phyloP scores from a whole-genome alignment of 192 early-diverging fungal species.

The Helicostylum pulchrum region DNA sequence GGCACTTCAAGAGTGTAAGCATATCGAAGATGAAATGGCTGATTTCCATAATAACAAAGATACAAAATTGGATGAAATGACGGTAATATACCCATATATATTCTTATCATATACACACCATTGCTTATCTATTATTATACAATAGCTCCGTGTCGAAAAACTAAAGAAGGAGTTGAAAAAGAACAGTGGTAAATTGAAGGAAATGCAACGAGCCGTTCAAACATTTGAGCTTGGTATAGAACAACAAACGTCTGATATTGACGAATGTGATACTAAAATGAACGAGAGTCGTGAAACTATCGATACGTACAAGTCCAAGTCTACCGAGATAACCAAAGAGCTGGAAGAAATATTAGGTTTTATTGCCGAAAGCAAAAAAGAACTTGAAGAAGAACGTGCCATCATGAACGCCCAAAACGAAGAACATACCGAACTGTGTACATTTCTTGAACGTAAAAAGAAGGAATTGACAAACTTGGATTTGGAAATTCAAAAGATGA shows the following conservation, averaged over 20 bases:
- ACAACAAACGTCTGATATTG: constrained; percentile 52
- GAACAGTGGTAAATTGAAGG: constrained; percentile 45
- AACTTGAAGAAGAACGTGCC: constrained; percentile 49
- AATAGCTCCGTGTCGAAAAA: constrained; percentile 58
- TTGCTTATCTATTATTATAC: constrained; percentile 4
- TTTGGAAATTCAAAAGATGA: constrained; percentile 78
- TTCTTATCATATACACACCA: constrained; percentile 11
- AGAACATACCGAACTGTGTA: constrained; percentile 71
- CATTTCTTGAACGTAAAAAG: constrained; percentile 61
- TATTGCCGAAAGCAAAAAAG: neutral
- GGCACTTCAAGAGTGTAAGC: constrained; percentile 49
- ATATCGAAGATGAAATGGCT: constrained; percentile 84
- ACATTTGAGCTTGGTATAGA: constrained; percentile 65
- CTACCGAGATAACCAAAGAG: constrained; percentile 36
- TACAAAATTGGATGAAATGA: constrained; percentile 81
- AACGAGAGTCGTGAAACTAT: constrained; percentile 46
- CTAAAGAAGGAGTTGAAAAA: constrained; percentile 66
- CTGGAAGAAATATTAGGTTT: neutral
- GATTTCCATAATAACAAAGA: constrained; percentile 88
- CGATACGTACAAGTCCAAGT: constrained; percentile 37
- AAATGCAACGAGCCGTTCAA: constrained; percentile 65
- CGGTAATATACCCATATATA: constrained; percentile 33
- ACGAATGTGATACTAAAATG: constrained; percentile 40
- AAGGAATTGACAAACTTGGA: constrained; percentile 62
- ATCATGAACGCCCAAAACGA: constrained; percentile 73